These are phyloP conservation scores for Cryphonectria radicalis DNA, from an alignment of 2,329 filamentous ascomycete species.

Conservation along the genomic window DNA sequence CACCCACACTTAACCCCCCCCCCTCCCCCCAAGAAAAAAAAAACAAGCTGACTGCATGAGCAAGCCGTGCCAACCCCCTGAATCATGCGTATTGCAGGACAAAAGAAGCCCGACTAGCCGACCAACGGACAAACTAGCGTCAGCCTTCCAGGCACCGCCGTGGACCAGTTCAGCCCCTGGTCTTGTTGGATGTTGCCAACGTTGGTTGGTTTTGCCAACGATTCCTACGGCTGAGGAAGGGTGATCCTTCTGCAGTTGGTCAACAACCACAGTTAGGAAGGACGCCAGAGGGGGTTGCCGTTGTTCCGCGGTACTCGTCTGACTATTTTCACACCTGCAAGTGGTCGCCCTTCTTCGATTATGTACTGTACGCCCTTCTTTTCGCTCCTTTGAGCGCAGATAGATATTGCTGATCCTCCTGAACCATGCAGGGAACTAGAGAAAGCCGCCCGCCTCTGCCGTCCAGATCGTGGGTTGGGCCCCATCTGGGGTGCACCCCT, in stretches of 20 bases:
- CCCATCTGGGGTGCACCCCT: not conserved
- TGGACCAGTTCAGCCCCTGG: not conserved
- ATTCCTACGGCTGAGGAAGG: not conserved
- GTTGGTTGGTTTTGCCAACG: not conserved
- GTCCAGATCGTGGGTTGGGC: not conserved
- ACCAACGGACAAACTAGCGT: not conserved
- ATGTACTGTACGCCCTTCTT: not conserved
- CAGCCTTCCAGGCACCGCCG: not conserved
- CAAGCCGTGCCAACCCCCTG: constrained; percentile 4
- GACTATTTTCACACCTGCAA: not conserved
- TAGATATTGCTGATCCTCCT: constrained; percentile 26
- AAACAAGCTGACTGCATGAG: constrained; percentile 4
- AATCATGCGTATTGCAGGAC: constrained; percentile 1
- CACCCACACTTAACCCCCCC: not conserved
- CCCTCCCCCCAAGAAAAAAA: too few relatives aligned
- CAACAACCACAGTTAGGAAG: not conserved
- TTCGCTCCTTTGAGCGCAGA: constrained; percentile 9
- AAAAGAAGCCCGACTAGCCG: not conserved
- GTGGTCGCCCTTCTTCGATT: not conserved
- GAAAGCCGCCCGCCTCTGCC: not conserved
- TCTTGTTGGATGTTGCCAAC: not conserved
- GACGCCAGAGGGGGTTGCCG: not conserved
- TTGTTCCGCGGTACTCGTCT: not conserved
- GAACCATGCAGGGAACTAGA: constrained; percentile 17
- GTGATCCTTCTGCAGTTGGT: not conserved